These are phyloP conservation scores for Juglanconis oblonga DNA, from an alignment of 2,329 filamentous ascomycete species.

Conservation along the genomic window DNA sequence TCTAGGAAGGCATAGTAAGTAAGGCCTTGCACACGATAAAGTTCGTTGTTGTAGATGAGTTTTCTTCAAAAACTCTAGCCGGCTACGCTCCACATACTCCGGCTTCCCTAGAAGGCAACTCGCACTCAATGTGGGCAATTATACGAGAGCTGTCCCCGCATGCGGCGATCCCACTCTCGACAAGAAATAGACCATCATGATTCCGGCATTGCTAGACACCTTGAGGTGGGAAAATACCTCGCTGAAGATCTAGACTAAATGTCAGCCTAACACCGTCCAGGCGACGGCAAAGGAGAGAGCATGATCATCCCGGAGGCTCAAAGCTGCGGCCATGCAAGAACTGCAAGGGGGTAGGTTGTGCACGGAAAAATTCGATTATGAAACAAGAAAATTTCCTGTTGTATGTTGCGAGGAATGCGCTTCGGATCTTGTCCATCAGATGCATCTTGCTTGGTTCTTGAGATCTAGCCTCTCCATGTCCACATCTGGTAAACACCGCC, in stretches of 20 bases:
- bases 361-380: not conserved
- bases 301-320: not conserved
- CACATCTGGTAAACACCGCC: slow-evolving; percentile 4
- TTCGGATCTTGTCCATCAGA: not conserved
- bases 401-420: not conserved
- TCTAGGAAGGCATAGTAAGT: too few relatives aligned
- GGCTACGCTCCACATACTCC: too few relatives aligned
- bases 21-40: too few relatives aligned
- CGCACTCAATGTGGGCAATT: too few relatives aligned
- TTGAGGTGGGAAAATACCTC: too few relatives aligned
- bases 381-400: not conserved
- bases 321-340: not conserved
- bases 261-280: not conserved
- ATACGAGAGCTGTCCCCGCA: too few relatives aligned
- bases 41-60: too few relatives aligned
- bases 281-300: not conserved
- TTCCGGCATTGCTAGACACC: too few relatives aligned
- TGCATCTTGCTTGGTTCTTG: not conserved
- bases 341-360: not conserved
- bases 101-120: too few relatives aligned
- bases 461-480: slow-evolving; percentile 6
- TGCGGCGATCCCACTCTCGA: too few relatives aligned
- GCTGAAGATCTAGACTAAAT: not conserved
- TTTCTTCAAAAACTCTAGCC: too few relatives aligned
- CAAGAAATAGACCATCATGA: too few relatives aligned